These are phyloP conservation scores for Camelina neglecta DNA, from an alignment of 345 rosid species.

Conservation along the genomic window DNA sequence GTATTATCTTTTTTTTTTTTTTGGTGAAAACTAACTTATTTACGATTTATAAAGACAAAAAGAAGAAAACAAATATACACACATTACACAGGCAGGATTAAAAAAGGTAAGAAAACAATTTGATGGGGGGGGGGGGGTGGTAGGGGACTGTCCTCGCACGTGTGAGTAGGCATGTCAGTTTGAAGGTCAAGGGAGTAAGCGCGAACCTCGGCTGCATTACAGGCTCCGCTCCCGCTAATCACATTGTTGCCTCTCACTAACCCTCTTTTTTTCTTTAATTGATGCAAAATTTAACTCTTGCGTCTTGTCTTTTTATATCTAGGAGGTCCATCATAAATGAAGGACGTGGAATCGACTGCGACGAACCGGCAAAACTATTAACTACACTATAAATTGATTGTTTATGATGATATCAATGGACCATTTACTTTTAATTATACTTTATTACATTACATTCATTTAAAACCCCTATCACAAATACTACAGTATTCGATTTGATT, in stretches of 20 bases:
- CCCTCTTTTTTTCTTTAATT: background rate
- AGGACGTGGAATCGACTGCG: conserved; percentile 29
- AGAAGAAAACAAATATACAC: background rate
- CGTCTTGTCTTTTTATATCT: background rate
- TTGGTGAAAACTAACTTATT: background rate
- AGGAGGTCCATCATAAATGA: conserved; percentile 20
- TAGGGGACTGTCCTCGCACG: conserved; percentile 59
- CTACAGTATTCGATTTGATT: background rate
- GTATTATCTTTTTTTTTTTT: too few relatives aligned
- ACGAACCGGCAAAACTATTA: conserved; percentile 22
- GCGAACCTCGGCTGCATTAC: conserved; percentile 57
- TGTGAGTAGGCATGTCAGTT: conserved; percentile 53
- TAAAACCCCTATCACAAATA: background rate
- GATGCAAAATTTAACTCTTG: background rate
- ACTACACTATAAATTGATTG: background rate
- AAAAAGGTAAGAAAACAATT: background rate
- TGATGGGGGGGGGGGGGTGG: conserved; percentile 16
- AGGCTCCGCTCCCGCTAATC: conserved; percentile 57
- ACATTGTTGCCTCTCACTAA: conserved; percentile 19
- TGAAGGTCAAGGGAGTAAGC: conserved; percentile 47
- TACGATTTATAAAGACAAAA: background rate
- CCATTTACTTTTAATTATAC: background rate
- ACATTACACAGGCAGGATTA: background rate
- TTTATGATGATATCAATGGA: conserved; percentile 24
- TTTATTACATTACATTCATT: too few relatives aligned